Percentiles rank a stretch among this genome's conserved stretches.
Conservation (phyloP, 2,329 filamentous ascomycete species). For the Stemphylium lycopersici region DNA sequence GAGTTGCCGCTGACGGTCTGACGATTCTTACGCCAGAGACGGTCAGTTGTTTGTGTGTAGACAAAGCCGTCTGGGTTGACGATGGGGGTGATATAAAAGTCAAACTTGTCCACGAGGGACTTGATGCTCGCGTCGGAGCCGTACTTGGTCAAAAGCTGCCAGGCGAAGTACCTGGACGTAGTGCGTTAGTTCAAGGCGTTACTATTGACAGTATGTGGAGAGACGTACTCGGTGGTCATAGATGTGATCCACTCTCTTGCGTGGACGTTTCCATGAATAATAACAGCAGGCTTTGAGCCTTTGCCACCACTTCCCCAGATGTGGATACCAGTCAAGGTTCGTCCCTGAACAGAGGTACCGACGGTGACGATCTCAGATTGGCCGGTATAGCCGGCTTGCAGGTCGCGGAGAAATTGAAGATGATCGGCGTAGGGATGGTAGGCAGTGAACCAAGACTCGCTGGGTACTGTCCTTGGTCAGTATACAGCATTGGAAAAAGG, state of each 20-base stretch:
- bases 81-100: conserved; percentile 42
- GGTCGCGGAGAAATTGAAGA: conserved; percentile 40
- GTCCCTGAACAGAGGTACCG: conserved; percentile 42
- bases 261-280: conserved; percentile 46
- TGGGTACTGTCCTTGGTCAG: conserved; percentile 31
- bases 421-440: conserved; percentile 47
- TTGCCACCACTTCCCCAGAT: conserved; percentile 48
- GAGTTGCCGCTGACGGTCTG: conserved; percentile 39
- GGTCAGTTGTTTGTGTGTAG: conserved; percentile 48
- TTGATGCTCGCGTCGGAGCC: conserved; percentile 40
- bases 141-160: conserved; percentile 46
- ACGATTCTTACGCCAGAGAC: conserved; percentile 50
- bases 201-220: neutral
- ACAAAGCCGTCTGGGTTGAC: conserved; percentile 42
- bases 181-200: neutral
- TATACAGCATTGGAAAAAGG: neutral
- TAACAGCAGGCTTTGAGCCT: conserved; percentile 44
- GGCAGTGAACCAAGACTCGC: conserved; percentile 45
- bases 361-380: conserved; percentile 44
- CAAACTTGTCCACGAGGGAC: conserved; percentile 45
- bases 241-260: conserved; percentile 47
- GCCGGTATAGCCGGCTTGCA: conserved; percentile 40
- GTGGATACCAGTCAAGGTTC: conserved; percentile 44
- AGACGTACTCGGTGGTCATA: conserved; percentile 31
- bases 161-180: conserved; percentile 36